Conservation (phyloP, 1,284 basidiomycete genomes). For the Singerocomus inundabilis region DNA sequence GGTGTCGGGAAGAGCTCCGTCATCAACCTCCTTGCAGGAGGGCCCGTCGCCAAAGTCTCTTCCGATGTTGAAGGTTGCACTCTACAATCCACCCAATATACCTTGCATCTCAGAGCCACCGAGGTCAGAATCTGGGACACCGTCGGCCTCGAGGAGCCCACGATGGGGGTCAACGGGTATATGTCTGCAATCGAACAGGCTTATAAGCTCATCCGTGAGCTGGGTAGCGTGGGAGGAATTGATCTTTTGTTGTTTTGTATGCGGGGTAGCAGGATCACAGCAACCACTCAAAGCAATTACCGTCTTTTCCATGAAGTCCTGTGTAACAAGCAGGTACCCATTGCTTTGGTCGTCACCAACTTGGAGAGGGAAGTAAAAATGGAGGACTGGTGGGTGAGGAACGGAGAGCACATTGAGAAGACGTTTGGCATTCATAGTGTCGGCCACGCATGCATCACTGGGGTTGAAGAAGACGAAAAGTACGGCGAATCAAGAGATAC, state of each 20-base stretch:
- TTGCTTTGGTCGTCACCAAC: constrained; percentile 38
- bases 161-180: constrained; percentile 24
- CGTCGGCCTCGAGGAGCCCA: constrained; percentile 40
- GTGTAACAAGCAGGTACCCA: constrained; percentile 35
- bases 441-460: constrained; percentile 33
- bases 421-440: constrained; percentile 29
- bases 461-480: constrained; percentile 29
- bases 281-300: constrained; percentile 37
- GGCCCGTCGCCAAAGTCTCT: constrained; percentile 24
- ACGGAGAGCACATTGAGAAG: constrained; percentile 19
- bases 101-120: constrained; percentile 15
- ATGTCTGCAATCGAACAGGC: constrained; percentile 36
- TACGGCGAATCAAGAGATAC: constrained; percentile 21
- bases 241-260: constrained; percentile 41
- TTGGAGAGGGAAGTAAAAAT: constrained; percentile 35
- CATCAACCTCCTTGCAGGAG: constrained; percentile 33
- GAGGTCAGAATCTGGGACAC: constrained; percentile 38
- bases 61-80: constrained; percentile 30
- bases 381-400: constrained; percentile 34
- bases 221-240: constrained; percentile 31
- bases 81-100: constrained; percentile 27
- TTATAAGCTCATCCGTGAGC: constrained; percentile 33
- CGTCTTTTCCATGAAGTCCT: constrained; percentile 37
- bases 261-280: constrained; percentile 34
- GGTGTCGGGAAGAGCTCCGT: constrained; percentile 36